Conservation (phyloP, 2,329 filamentous ascomycete species). For the Penicillium sp. region DNA sequence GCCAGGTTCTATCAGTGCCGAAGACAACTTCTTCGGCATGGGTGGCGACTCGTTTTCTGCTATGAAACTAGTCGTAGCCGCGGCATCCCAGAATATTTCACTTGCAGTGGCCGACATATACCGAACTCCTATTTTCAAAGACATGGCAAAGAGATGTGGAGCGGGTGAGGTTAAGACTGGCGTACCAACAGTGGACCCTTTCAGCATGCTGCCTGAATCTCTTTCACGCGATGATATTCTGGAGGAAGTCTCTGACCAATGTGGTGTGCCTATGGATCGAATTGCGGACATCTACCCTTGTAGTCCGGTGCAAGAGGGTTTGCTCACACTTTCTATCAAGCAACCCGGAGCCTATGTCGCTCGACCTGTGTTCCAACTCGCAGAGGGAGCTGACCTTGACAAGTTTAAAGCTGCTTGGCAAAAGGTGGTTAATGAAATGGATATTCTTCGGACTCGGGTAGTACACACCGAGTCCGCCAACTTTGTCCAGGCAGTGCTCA, state of each 20-base stretch:
- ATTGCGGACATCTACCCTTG: slow-evolving; percentile 38
- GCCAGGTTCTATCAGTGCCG: slow-evolving; percentile 32
- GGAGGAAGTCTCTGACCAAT: slow-evolving; percentile 26
- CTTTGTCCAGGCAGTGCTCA: slow-evolving; percentile 36
- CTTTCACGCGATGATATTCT: too few relatives aligned
- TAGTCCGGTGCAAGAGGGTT: slow-evolving; percentile 39
- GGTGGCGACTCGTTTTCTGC: slow-evolving; percentile 43
- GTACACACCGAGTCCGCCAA: slow-evolving; percentile 32
- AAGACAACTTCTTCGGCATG: slow-evolving; percentile 42
- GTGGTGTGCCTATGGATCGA: slow-evolving; percentile 21
- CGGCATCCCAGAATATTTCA: too few relatives aligned
- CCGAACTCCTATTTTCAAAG: too few relatives aligned
- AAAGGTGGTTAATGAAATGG: slow-evolving; percentile 36
- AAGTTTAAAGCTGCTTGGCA: slow-evolving; percentile 44
- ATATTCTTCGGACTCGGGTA: slow-evolving; percentile 44
- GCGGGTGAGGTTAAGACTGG: background rate
- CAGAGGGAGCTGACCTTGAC: slow-evolving; percentile 31
- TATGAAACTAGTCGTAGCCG: slow-evolving; percentile 40
- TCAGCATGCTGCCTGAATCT: too few relatives aligned
- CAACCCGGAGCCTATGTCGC: slow-evolving; percentile 43
- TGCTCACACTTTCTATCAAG: slow-evolving; percentile 42
- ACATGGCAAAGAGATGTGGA: slow-evolving; percentile 34
- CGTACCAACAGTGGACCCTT: too few relatives aligned
- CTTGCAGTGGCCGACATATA: too few relatives aligned
- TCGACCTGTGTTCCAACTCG: slow-evolving; percentile 38